Evolutionary conservation across 2,329 filamentous ascomycete genomes (phyloP).

Genomic region (Fusarium sp.): DNA sequence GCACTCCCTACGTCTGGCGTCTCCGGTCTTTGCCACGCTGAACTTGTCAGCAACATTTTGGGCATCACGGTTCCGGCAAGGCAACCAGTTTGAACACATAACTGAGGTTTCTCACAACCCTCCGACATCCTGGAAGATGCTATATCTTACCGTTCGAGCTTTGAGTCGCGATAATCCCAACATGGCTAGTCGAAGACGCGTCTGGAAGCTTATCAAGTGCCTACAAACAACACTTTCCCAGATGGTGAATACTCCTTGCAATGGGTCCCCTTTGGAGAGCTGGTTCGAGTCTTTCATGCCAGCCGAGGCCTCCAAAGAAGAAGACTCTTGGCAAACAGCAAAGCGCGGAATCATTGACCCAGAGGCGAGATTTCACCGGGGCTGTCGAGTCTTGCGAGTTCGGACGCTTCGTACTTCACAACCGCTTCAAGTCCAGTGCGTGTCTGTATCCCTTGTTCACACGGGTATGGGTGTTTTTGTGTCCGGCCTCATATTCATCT

Average conservation of each 20-base stretch:
- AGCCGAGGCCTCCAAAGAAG: background rate
- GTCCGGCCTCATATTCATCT: slow-evolving; percentile 19
- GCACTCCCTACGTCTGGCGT: slow-evolving; percentile 23
- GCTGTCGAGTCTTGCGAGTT: slow-evolving; percentile 9
- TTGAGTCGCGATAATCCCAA: background rate
- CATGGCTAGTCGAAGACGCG: slow-evolving; percentile 21
- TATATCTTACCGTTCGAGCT: slow-evolving; percentile 7
- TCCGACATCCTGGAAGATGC: slow-evolving; percentile 17
- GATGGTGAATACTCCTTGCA: slow-evolving; percentile 13
- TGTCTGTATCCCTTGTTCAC: slow-evolving; percentile 21
- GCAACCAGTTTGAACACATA: slow-evolving; percentile 17
- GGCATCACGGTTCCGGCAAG: slow-evolving; percentile 23
- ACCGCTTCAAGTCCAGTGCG: background rate
- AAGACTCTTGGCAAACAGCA: slow-evolving; percentile 4
- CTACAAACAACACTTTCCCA: slow-evolving; percentile 7
- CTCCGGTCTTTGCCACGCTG: slow-evolving; percentile 17
- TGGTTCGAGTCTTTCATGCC: slow-evolving; percentile 9
- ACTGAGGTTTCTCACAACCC: background rate
- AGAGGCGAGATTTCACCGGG: background rate
- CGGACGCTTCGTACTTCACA: background rate
- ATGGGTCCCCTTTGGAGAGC: background rate
- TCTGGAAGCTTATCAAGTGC: background rate
- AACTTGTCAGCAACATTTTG: slow-evolving; percentile 23
- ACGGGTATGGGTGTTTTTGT: background rate
- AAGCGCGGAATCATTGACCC: background rate